phyloP scores from a whole-genome alignment of 768 basidiomycete species.

The Infundibulicybe gibba region DNA sequence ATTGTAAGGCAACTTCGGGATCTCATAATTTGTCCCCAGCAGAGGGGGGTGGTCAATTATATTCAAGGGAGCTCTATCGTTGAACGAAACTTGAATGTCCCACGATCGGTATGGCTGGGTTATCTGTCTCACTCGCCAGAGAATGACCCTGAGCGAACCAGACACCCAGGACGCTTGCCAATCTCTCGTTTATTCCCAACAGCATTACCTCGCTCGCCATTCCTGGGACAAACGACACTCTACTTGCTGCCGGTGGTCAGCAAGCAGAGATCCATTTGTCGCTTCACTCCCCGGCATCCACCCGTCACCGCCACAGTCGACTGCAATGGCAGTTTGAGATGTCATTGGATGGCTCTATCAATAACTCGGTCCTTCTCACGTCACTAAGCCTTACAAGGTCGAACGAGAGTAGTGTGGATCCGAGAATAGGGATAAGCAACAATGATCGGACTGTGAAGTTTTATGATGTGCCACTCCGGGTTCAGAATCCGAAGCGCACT shows the following conservation, averaged over 20 bases:
- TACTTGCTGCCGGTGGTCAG: constrained; percentile 78
- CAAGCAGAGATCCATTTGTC: constrained; percentile 71
- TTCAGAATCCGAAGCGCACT: constrained; percentile 32
- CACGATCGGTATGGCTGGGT: constrained; percentile 38
- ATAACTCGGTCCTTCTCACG: constrained; percentile 77
- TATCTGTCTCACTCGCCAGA: no score
- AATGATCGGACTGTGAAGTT: constrained; percentile 83
- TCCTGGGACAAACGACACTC: constrained; percentile 45
- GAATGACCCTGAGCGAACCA: no score
- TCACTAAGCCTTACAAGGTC: constrained; percentile 55
- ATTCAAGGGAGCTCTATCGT: constrained; percentile 49
- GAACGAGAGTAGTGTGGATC: constrained; percentile 64
- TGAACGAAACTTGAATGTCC: constrained; percentile 53
- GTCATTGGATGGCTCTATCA: constrained; percentile 65
- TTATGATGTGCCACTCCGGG: constrained; percentile 66
- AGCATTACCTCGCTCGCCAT: constrained; percentile 57
- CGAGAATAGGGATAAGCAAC: constrained; percentile 78
- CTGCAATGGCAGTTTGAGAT: constrained; percentile 53
- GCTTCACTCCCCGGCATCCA: constrained; percentile 29
- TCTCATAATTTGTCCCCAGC: constrained; percentile 70
- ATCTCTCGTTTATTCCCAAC: constrained; percentile 59
- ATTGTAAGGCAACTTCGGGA: constrained; percentile 69
- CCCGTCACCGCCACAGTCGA: constrained; percentile 18
- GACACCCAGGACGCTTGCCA: constrained; percentile 36
- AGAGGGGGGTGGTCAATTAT: constrained; percentile 63